phyloP scores from a whole-genome alignment of 1,139 yeast genomes.

The Geotrichum candidum region DNA sequence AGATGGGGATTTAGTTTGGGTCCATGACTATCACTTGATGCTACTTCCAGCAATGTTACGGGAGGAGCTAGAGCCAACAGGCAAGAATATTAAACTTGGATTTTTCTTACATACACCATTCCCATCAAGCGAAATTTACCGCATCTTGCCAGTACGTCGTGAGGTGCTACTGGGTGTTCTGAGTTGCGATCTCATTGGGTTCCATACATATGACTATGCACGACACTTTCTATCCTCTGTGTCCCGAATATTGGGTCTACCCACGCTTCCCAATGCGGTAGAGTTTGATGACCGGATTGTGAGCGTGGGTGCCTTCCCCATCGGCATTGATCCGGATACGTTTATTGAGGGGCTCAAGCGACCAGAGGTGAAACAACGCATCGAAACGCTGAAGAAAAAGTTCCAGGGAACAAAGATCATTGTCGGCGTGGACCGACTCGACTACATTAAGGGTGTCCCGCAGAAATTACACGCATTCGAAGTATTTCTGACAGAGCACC shows the following conservation, averaged over 20 bases:
- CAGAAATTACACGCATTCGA: conserved; percentile 95
- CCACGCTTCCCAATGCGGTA: conserved; percentile 87
- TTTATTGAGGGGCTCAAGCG: conserved; percentile 73
- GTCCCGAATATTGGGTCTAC: conserved; percentile 74
- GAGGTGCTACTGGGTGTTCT: conserved; percentile 89
- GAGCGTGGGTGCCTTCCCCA: conserved; percentile 93
- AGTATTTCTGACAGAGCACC: conserved; percentile 83
- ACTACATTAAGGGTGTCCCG: conserved; percentile 95
- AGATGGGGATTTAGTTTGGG: conserved; percentile 92
- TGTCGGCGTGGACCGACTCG: conserved; percentile 93
- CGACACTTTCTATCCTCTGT: conserved; percentile 92
- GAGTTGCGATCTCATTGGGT: conserved; percentile 91
- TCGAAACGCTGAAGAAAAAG: conserved; percentile 52
- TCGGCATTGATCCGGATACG: conserved; percentile 93
- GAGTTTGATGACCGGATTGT: conserved; percentile 72
- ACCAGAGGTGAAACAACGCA: conserved; percentile 57
- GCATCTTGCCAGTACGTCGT: conserved; percentile 90
- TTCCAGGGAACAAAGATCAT: conserved; percentile 75
- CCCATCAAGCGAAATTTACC: conserved; percentile 92
- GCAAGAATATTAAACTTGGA: conserved; percentile 67
- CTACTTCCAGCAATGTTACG: conserved; percentile 85
- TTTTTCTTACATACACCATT: conserved; percentile 97
- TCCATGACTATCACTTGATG: conserved; percentile 97
- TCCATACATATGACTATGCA: conserved; percentile 99
- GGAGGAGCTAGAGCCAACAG: conserved; percentile 46